Base-by-base conservation (phyloP, 306 rosid species). In the Dalbergia oliveri region DNA sequence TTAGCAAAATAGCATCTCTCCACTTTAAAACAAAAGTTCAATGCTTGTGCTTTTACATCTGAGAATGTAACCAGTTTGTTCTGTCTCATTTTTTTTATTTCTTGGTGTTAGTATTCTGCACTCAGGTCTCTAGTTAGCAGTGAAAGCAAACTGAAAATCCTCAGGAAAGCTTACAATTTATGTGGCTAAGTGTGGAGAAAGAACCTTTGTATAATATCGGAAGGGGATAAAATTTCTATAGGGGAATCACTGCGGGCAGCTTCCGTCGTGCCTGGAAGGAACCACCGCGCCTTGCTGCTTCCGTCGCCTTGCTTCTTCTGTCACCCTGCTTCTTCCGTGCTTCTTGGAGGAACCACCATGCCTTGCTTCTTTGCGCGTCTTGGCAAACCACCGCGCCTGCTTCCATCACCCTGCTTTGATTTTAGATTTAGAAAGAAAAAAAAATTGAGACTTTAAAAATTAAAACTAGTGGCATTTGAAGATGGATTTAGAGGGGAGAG, bases 31-130 rank as follows among this genome's bases (percentile, higher is more conserved):
- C 4, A 68, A 76, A 72, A 80, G 76, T n/a, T 15, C 8, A 9
- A 34, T 66, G 77, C 77, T 82, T 76, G 9, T 79, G 49, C 87
- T 79, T 79, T 73, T 73, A 60, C 56, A 73, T 79, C 63, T 75
- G 37, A 75, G 19, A 11, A 75, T 68, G 59, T 60, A 65, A 69
- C 68, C 72, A 19, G 56, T 47, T 86, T 50, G 62, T 54, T 79
- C 56, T 73, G 73, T 13, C 59, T 78, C 81, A 67, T 21, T 39
- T 37, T 79, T 66, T 84, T 74, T 61, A 75, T 75, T 57, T 82
- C 41, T 72, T 73, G 33, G 72, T 60, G 84, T 63, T 78, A 49
- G 73, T 78, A 21, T 0, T 75, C 73, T 83, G 80, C 70, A 11
- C 37, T 66, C 68, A 59, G 64, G 81, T 73, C 66, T 47, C 37